phyloP scores from a whole-genome alignment of 1,284 basidiomycete species.

The Cutaneotrichosporon sp. region DNA sequence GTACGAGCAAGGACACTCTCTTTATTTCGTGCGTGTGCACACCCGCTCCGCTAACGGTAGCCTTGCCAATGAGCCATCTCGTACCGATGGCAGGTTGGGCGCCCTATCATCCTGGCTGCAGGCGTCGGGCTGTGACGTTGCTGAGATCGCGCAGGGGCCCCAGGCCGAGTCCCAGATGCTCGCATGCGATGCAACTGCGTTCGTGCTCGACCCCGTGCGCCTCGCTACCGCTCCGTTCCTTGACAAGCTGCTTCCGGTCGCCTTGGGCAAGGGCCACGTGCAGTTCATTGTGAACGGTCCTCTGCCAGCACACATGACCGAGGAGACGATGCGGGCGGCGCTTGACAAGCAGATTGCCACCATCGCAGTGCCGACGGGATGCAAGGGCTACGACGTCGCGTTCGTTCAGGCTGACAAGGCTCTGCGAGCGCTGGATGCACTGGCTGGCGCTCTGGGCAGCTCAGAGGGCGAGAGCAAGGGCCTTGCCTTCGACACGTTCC shows the following conservation, averaged over 20 bases:
- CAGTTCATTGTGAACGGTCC: conserved; percentile 43
- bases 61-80: conserved; percentile 7
- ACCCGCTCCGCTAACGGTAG: not conserved
- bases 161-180: conserved; percentile 15
- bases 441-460: conserved; percentile 29
- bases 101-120: conserved; percentile 40
- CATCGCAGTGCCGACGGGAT: conserved; percentile 4
- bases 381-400: conserved; percentile 20
- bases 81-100: conserved; percentile 20
- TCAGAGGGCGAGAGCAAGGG: conserved; percentile 11
- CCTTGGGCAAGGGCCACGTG: conserved; percentile 27
- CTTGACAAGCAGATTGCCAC: conserved; percentile 30
- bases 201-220: conserved; percentile 49
- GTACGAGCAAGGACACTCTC: conserved; percentile 21
- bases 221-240: conserved; percentile 15
- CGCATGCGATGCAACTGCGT: conserved; percentile 34
- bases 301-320: conserved; percentile 29
- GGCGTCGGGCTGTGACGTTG: conserved; percentile 30
- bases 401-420: conserved; percentile 42
- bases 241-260: conserved; percentile 25
- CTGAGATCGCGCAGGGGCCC: conserved; percentile 30
- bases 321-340: conserved; percentile 22
- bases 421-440: conserved; percentile 36
- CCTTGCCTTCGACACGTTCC: conserved; percentile 41
- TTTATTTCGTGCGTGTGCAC: conserved; percentile 21